phyloP scores from a whole-genome alignment of 75 land plant species.

The Adiantum capillusveneris region DNA sequence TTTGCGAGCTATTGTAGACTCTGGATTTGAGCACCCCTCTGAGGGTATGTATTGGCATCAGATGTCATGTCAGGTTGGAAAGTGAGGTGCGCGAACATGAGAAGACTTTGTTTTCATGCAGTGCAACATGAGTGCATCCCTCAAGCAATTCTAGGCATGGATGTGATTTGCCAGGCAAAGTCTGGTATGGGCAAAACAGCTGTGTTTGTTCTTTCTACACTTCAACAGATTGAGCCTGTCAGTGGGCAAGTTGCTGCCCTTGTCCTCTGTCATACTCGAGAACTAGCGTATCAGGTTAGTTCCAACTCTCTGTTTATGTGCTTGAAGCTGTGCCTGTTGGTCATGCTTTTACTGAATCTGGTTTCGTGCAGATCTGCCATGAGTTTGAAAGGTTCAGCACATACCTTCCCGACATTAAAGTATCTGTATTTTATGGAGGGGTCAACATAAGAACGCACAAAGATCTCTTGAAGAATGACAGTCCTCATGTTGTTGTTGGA shows the following conservation, averaged over 20 bases:
- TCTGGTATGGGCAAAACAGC: slow-evolving; percentile 99
- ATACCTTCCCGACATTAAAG: slow-evolving; percentile 82
- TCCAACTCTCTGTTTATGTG: no score
- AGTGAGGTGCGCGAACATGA: no score
- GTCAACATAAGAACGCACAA: slow-evolving; percentile 87
- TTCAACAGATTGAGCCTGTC: slow-evolving; percentile 84
- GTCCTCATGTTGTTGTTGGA: slow-evolving; percentile 97
- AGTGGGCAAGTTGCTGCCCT: slow-evolving; percentile 76
- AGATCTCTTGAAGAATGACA: slow-evolving; percentile 88
- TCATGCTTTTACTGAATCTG: no score
- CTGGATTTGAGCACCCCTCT: slow-evolving; percentile 98
- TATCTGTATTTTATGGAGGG: slow-evolving; percentile 96
- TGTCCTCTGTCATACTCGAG: slow-evolving; percentile 91
- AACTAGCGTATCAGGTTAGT: slow-evolving; percentile 89
- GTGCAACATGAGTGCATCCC: slow-evolving; percentile 99
- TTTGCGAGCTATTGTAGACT: slow-evolving; percentile 91
- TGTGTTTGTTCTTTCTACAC: slow-evolving; percentile 89
- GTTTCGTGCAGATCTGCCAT: slow-evolving; percentile 95
- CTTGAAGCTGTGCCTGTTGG: no score
- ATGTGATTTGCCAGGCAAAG: slow-evolving; percentile 98
- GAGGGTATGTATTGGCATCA: slow-evolving; percentile 75
- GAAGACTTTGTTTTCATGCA: slow-evolving; percentile 60
- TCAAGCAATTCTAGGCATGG: slow-evolving; percentile 98
- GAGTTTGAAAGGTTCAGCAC: slow-evolving; percentile 98
- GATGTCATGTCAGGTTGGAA: no score